phyloP scores from a whole-genome alignment of 495 filamentous ascomycete species.

The Rhizodiscina lignyota region DNA sequence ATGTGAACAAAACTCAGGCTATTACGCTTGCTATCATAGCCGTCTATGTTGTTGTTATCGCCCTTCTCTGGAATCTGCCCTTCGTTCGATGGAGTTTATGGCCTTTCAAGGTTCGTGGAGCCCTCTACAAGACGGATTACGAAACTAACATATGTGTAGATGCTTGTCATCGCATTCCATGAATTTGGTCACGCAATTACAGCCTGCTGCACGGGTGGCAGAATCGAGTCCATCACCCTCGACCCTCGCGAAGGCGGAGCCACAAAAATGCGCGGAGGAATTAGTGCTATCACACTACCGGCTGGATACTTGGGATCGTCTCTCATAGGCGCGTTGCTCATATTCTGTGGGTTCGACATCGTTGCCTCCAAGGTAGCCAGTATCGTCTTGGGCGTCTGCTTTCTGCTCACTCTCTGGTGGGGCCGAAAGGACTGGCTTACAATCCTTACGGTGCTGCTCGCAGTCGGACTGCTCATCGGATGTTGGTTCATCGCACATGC shows the following conservation, averaged over 20 bases:
- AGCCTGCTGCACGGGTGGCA: too few species aligned
- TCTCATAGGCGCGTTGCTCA: conserved; percentile 60
- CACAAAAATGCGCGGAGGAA: conserved; percentile 66
- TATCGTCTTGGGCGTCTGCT: conserved; percentile 53
- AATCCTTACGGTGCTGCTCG: conserved; percentile 46
- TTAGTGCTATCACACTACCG: conserved; percentile 52
- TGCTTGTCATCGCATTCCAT: too few species aligned
- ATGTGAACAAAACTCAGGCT: too few species aligned
- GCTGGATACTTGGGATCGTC: conserved; percentile 63
- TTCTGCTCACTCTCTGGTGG: conserved; percentile 67
- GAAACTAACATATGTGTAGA: too few species aligned
- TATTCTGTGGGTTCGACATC: conserved; percentile 67
- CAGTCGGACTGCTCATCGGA: conserved; percentile 52
- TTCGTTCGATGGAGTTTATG: too few species aligned
- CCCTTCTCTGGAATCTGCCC: too few species aligned
- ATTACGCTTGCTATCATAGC: too few species aligned
- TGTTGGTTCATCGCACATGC: conserved; percentile 71
- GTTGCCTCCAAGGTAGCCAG: conserved; percentile 64
- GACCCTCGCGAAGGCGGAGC: conserved; percentile 59
- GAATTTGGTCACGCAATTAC: too few species aligned
- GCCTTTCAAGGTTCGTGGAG: too few species aligned
- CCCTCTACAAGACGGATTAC: too few species aligned
- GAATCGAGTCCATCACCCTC: too few species aligned
- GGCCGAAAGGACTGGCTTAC: conserved; percentile 63
- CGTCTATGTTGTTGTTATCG: too few species aligned